Base-by-base conservation (phyloP, 2,329 filamentous ascomycete species). In the Blumeria hordei region DNA sequence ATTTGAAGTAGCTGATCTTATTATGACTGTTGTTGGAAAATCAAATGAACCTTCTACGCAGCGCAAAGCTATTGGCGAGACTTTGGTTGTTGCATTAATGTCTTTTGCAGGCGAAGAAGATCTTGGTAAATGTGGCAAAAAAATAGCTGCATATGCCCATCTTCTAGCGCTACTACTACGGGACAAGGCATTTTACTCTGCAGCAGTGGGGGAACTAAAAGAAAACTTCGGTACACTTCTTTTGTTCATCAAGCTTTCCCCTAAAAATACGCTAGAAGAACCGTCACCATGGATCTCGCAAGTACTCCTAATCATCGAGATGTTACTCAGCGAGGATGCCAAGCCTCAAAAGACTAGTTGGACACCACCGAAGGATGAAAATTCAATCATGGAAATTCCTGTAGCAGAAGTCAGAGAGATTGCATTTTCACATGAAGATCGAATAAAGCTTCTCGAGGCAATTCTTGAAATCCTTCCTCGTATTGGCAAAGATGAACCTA, bases 211-310 rank as follows among this genome's bases (percentile, higher is more conserved):
- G 33, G 80, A 81, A 39, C 69, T 98, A 28, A 83, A 83, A 64
- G 80, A 85, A 16, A 86, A 83, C 62, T 83, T 95, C 43, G 72
- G 74, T 9, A 80, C 80, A 39, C 78, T 95, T 58, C 73, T 94
- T 33, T 74, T 72, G 2, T 95, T 95, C 66, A 76, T 98, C 61
- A 82, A 83, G 62, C 70, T 88, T 3, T 72, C 78, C 5, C 71
- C 78, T 0, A 77, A 80, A 32, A 77, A 81, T 55, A 73, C 83
- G 3, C 71, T 75, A 0, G 85, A 94, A 52, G 84, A 92, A 57
- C 72, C 87, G n/a, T 85, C 88, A 4, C 85, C 87, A 1, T 98
- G 90, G 88, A 83, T 96, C 59, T 85, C 87, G 11, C 88, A 92
- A 63, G 80, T 96, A 35, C 72, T 98, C 36, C 74, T 96, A 14